These are phyloP conservation scores for Claviceps quebecensis DNA, from an alignment of 2,329 filamentous ascomycete genomes.

Conservation along the genomic window DNA sequence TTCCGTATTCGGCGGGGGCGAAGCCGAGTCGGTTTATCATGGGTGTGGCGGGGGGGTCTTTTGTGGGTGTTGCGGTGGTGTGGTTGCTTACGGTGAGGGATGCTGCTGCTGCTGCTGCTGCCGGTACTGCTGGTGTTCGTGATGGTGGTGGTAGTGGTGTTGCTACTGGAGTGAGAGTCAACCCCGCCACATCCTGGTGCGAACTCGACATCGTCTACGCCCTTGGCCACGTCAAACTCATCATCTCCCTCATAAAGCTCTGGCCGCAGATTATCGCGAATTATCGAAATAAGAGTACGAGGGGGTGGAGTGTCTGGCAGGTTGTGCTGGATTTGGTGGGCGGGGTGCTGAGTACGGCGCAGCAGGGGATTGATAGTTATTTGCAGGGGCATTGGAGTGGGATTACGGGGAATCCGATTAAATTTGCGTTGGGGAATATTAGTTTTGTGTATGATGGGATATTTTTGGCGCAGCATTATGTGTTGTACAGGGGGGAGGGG, in stretches of 20 bases:
- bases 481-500: constrained; percentile 43
- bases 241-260: constrained; percentile 85
- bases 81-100: neutral
- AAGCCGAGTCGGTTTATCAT: constrained; percentile 47
- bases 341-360: constrained; percentile 65
- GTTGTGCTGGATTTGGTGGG: constrained; percentile 76
- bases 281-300: constrained; percentile 69
- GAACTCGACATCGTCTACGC: constrained; percentile 52
- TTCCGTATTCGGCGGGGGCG: constrained; percentile 43
- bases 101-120: too few relatives aligned
- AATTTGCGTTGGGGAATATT: constrained; percentile 74
- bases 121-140: too few relatives aligned
- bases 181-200: constrained; percentile 28
- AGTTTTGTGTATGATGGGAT: constrained; percentile 75
- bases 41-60: constrained; percentile 55
- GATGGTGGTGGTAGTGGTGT: too few relatives aligned
- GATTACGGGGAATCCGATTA: constrained; percentile 80
- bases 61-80: constrained; percentile 41
- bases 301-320: constrained; percentile 75
- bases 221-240: constrained; percentile 76
- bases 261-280: constrained; percentile 76
- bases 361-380: constrained; percentile 74
- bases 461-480: constrained; percentile 81
- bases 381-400: constrained; percentile 80
- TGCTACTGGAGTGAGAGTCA: too few relatives aligned